These are phyloP conservation scores for Corymbia maculata DNA, from an alignment of 345 rosid genomes.

Conservation along the genomic window DNA sequence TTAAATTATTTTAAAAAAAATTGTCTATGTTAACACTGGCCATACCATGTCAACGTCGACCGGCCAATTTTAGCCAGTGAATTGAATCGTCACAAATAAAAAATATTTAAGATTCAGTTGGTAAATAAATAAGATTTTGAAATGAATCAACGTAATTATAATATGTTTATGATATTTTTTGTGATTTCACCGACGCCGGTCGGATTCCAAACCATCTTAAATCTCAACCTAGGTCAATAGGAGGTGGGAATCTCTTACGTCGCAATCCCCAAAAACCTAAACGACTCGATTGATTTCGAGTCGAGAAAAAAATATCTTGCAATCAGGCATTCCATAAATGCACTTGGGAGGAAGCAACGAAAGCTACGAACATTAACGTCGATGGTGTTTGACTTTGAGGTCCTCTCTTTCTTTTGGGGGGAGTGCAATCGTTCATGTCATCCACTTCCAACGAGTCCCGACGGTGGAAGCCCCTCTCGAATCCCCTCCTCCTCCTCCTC, in stretches of 20 bases:
- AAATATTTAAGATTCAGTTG: not conserved
- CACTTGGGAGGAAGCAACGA: not conserved
- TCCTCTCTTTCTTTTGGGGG: not conserved
- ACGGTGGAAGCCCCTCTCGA: not conserved
- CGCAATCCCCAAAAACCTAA: not conserved
- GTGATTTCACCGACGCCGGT: no score
- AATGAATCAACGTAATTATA: not conserved
- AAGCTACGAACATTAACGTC: not conserved
- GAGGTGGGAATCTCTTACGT: not conserved
- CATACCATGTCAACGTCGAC: no score
- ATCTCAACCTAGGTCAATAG: not conserved
- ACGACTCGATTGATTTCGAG: not conserved
- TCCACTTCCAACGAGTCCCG: not conserved
- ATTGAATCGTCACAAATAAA: not conserved
- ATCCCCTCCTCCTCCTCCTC: not conserved
- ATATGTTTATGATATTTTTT: not conserved
- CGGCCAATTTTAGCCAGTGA: no score
- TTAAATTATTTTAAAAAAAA: no score
- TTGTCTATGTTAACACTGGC: rapidly evolving
- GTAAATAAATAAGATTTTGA: not conserved
- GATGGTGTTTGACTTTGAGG: not conserved
- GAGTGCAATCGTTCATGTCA: not conserved
- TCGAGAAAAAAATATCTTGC: not conserved
- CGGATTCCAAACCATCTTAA: not conserved
- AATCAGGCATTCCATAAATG: not conserved